These are phyloP conservation scores for Naganishia vaughanmartiniae DNA, from an alignment of 768 basidiomycete species.

Conservation along the genomic window DNA sequence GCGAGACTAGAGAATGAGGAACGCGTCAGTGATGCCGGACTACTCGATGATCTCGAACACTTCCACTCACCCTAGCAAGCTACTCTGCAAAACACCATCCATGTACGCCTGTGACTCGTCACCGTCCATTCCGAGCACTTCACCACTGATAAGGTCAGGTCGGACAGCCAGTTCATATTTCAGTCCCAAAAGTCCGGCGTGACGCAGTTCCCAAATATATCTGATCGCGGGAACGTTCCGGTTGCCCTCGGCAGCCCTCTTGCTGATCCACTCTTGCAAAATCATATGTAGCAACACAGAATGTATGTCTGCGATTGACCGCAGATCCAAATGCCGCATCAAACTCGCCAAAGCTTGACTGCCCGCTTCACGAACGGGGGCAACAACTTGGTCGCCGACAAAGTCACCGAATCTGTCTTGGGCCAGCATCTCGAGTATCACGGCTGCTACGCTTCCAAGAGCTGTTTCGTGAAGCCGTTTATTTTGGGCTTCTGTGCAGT, in stretches of 20 bases:
- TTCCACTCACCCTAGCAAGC: conserved; percentile 74
- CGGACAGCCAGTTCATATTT: conserved; percentile 97
- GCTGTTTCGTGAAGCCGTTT: conserved; percentile 13
- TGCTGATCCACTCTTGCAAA: conserved; percentile 68
- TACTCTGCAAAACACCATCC: conserved; percentile 80
- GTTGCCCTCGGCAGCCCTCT: conserved; percentile 48
- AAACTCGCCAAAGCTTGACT: conserved; percentile 90
- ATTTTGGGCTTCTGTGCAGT: conserved; percentile 14
- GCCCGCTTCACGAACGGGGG: conserved; percentile 93
- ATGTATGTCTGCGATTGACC: conserved; percentile 75
- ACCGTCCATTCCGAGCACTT: conserved; percentile 35
- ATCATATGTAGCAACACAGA: conserved; percentile 87
- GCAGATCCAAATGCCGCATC: conserved; percentile 79
- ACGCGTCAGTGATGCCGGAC: conserved; percentile 14
- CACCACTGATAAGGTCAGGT: conserved; percentile 65
- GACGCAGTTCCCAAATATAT: conserved; percentile 91
- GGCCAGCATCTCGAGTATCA: conserved; percentile 82
- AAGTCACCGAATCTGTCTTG: conserved; percentile 98
- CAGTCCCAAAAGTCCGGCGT: conserved; percentile 94
- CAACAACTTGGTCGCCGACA: conserved; percentile 92
- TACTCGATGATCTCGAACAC: neutral
- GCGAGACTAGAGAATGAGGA: conserved; percentile 58
- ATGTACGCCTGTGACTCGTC: conserved; percentile 56
- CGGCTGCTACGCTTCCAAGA: conserved; percentile 64
- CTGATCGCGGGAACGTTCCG: neutral